Evolutionary conservation across 177 flowering plant genomes (phyloP).

Genomic region (Telopea speciosissima): DNA sequence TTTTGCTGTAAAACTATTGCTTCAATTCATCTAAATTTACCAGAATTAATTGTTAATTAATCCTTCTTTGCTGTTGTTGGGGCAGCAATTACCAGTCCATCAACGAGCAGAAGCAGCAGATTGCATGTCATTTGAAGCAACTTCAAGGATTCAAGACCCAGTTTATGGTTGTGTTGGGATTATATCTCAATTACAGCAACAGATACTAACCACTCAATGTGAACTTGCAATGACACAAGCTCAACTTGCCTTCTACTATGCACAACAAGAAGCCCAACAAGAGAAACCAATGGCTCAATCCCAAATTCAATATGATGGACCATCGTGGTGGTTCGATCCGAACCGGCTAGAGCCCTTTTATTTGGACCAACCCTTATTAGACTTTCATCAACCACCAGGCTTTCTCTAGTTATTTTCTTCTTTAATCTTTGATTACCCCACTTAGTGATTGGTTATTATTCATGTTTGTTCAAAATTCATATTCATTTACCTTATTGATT

Average conservation of each 20-base stretch:
- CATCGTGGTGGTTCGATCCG: not conserved
- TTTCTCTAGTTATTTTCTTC: not conserved
- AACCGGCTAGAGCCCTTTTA: conserved; percentile 3
- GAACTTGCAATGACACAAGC: conserved; percentile 26
- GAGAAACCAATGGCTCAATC: not conserved
- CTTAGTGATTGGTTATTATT: too few relatives aligned
- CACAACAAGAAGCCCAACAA: conserved; percentile 12
- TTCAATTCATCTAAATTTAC: too few relatives aligned
- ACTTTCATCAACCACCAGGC: conserved; percentile 4
- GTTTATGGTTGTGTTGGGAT: conserved; percentile 36
- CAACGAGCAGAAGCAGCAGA: conserved; percentile 35
- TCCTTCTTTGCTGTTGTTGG: not conserved
- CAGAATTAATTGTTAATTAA: too few relatives aligned
- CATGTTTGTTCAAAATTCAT: too few relatives aligned
- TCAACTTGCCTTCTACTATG: conserved; percentile 18
- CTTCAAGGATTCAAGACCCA: conserved; percentile 29
- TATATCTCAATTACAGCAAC: conserved; percentile 31
- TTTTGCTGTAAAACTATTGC: not conserved
- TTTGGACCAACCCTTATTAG: conserved; percentile 7
- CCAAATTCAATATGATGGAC: conserved; percentile 3
- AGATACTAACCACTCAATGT: conserved; percentile 18
- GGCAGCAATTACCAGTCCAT: conserved; percentile 34
- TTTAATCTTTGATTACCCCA: too few relatives aligned
- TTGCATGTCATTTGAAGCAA: conserved; percentile 33
- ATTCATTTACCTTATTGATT: too few relatives aligned